phyloP scores from a whole-genome alignment of 495 filamentous ascomycete species.

The Letharia columbiana region DNA sequence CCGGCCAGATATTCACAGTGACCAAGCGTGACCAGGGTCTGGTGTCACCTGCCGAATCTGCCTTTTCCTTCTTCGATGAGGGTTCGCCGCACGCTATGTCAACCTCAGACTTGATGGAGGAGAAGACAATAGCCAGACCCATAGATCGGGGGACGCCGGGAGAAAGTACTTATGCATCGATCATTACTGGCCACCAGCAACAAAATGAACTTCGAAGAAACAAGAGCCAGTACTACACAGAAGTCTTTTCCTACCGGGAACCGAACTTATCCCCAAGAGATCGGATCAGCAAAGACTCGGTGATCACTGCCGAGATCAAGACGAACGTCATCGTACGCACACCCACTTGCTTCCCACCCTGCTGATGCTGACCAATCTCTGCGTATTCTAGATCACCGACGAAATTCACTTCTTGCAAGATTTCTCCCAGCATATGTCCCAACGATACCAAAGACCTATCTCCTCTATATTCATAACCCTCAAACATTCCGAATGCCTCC shows the following conservation, averaged over 20 bases:
- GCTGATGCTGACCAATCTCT: neutral
- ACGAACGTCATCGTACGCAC: constrained; percentile 71
- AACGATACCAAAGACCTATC: constrained; percentile 63
- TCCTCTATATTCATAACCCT: constrained; percentile 63
- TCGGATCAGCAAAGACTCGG: constrained; percentile 53
- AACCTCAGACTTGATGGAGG: constrained; percentile 18
- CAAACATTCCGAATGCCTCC: constrained; percentile 63
- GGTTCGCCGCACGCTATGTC: constrained; percentile 14
- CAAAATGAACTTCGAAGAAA: constrained; percentile 29
- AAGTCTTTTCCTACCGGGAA: constrained; percentile 49
- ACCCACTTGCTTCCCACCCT: constrained; percentile 1
- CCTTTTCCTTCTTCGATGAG: constrained; percentile 23
- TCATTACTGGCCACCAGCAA: constrained; percentile 3
- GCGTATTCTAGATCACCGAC: constrained; percentile 30
- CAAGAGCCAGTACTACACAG: constrained; percentile 50
- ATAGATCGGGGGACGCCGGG: constrained; percentile 15
- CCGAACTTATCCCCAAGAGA: constrained; percentile 44
- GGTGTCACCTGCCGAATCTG: constrained; percentile 23
- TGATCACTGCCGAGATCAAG: constrained; percentile 70
- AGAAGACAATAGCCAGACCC: constrained; percentile 12
- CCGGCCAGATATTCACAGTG: constrained; percentile 13
- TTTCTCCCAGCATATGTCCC: constrained; percentile 59
- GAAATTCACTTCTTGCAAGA: constrained; percentile 53
- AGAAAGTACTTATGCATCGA: constrained; percentile 11
- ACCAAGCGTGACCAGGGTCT: constrained; percentile 24